These are phyloP conservation scores for Corrigiola litoralis DNA, from an alignment of 179 eudicot species.

Conservation along the genomic window DNA sequence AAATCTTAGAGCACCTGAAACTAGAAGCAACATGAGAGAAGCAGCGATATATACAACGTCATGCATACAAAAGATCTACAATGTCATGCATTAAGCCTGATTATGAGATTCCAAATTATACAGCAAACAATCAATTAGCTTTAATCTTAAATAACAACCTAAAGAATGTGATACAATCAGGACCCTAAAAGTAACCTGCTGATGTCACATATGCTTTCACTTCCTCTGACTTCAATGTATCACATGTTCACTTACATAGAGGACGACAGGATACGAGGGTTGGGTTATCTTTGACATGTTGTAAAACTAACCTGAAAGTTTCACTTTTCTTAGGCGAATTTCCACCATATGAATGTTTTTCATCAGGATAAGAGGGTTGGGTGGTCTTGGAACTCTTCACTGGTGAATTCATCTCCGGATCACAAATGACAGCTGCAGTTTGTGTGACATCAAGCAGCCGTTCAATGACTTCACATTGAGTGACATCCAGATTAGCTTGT, in stretches of 20 bases:
- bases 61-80: neutral
- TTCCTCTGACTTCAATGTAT: neutral
- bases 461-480: conserved; percentile 80
- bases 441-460: conserved; percentile 41
- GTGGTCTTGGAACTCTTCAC: conserved; percentile 32
- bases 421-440: conserved; percentile 35
- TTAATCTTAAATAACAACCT: neutral
- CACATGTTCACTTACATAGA: too few species aligned
- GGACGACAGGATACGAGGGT: too few species aligned
- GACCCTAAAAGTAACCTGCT: conserved; percentile 37
- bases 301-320: conserved; percentile 50
- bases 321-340: conserved; percentile 27
- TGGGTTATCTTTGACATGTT: neutral
- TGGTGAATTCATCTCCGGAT: conserved; percentile 31
- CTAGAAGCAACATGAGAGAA: neutral
- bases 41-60: neutral
- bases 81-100: neutral
- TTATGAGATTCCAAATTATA: neutral
- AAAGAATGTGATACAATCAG: neutral
- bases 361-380: conserved; percentile 26
- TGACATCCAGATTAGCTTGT: conserved; percentile 61
- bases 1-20: neutral
- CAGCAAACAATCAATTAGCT: too few species aligned
- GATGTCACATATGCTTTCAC: neutral
- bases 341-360: conserved; percentile 20